Conservation (phyloP, 2,329 filamentous ascomycete species). For the Penicillium paneum region DNA sequence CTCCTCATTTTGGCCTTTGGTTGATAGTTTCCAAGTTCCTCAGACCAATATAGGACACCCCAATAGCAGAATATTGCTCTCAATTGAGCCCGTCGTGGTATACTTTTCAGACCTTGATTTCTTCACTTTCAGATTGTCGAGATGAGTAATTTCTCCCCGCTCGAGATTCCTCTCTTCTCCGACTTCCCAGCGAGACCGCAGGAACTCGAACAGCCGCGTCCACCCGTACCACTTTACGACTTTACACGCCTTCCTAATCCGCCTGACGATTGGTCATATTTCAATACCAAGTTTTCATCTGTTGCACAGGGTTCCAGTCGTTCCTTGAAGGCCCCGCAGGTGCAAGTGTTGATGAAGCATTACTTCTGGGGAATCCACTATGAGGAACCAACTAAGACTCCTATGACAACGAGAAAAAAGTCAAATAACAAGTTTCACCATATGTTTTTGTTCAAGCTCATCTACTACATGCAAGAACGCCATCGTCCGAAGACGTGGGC, state of each 20-base stretch:
- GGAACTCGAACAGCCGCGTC: neutral
- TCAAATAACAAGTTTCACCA: neutral
- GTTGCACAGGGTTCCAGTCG: neutral
- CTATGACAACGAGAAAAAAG: conserved; percentile 1
- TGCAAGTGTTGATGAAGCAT: conserved; percentile 12
- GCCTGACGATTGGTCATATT: conserved; percentile 10
- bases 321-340: neutral
- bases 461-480: conserved; percentile 23
- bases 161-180: neutral
- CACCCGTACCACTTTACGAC: conserved; percentile 1
- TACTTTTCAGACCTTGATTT: neutral
- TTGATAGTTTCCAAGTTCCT: neutral
- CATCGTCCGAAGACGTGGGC: conserved; percentile 17
- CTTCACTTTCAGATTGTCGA: neutral
- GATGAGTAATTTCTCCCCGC: neutral
- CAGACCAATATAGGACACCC: neutral
- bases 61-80: neutral
- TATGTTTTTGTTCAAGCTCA: conserved; percentile 22
- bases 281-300: neutral
- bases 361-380: conserved; percentile 30
- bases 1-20: neutral
- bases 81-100: neutral
- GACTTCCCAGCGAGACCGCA: neutral
- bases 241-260: conserved; percentile 9
- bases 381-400: neutral